Percentiles rank a stretch among this genome's conserved stretches.
phyloP scores from a whole-genome alignment of 352 stramenopile genomes.

The Thraustochytrium striatum region DNA sequence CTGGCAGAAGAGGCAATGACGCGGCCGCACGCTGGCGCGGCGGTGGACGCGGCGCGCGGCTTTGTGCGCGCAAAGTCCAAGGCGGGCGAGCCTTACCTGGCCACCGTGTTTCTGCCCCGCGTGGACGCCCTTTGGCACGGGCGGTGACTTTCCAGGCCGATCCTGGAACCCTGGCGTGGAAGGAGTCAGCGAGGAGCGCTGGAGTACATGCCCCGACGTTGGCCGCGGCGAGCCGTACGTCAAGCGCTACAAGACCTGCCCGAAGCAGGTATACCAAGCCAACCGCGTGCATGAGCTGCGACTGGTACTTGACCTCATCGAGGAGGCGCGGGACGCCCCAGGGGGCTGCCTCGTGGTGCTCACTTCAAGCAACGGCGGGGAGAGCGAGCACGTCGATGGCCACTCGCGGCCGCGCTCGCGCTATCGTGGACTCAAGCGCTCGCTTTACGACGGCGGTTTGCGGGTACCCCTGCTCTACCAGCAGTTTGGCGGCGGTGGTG shows the following conservation, averaged over 20 bases:
- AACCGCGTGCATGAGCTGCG: conserved; percentile 18
- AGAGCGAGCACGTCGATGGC: conserved; percentile 31
- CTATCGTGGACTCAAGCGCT: conserved; percentile 14
- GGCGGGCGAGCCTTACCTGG: not conserved
- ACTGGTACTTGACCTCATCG: not conserved
- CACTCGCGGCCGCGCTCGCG: not conserved
- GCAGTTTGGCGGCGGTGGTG: not conserved
- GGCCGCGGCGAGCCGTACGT: not conserved
- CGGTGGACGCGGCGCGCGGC: not conserved
- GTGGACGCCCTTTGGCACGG: conserved; percentile 28
- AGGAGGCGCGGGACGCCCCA: not conserved
- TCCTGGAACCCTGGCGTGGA: conserved; percentile 6
- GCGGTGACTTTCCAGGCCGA: not conserved
- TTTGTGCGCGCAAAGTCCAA: not conserved
- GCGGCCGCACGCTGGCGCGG: not conserved
- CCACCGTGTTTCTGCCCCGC: conserved; percentile 14
- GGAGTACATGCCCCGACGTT: conserved; percentile 12
- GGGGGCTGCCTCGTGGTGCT: conserved; percentile 7
- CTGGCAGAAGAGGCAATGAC: not conserved
- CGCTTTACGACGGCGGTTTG: conserved; percentile 28
- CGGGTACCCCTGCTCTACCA: not conserved
- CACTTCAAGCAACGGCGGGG: conserved; percentile 24
- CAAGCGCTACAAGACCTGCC: conserved; percentile 24
- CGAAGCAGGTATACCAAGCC: conserved; percentile 27
- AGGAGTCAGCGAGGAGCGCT: not conserved